Evolutionary conservation across 1,139 yeast species (phyloP).

Genomic region (Torulaspora globosa): DNA sequence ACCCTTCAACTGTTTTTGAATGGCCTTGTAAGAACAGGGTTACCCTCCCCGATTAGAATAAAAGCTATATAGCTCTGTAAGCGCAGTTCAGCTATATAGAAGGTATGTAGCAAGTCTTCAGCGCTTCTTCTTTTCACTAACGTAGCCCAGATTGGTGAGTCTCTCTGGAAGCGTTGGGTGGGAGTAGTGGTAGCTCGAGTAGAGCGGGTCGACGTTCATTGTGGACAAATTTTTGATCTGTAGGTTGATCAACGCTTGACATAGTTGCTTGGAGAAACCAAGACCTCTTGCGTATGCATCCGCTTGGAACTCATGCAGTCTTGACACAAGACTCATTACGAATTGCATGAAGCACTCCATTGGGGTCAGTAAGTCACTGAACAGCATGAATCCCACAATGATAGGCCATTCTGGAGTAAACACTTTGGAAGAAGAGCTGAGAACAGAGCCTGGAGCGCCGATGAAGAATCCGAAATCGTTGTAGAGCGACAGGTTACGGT

Average conservation of each 20-base stretch:
- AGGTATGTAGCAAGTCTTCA: background rate
- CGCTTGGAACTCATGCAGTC: constrained; percentile 91
- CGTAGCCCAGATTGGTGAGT: constrained; percentile 61
- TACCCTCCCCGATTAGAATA: constrained; percentile 1
- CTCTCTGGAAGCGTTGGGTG: constrained; percentile 93
- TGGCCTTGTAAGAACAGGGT: background rate
- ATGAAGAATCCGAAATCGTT: constrained; percentile 69
- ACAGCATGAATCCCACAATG: constrained; percentile 73
- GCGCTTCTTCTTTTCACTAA: constrained; percentile 42
- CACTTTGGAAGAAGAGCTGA: constrained; percentile 22
- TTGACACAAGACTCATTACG: constrained; percentile 61
- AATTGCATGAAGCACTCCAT: constrained; percentile 66
- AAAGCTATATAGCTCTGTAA: background rate
- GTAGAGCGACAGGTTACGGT: constrained; percentile 73
- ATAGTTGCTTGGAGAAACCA: constrained; percentile 67
- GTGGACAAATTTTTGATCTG: constrained; percentile 77
- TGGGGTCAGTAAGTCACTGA: constrained; percentile 72
- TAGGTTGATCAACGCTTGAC: constrained; percentile 67
- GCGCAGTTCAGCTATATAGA: constrained; percentile 1
- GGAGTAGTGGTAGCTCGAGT: constrained; percentile 81
- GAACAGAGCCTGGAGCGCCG: constrained; percentile 16
- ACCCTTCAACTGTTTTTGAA: constrained; percentile 5
- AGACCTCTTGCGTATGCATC: constrained; percentile 75
- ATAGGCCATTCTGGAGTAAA: constrained; percentile 53
- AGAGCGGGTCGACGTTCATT: constrained; percentile 84